A percentile compares a stretch with the other conserved stretches of the same genome.
phyloP scores from a whole-genome alignment of 2,329 filamentous ascomycete genomes.

The Purpureocillium lavendulum region DNA sequence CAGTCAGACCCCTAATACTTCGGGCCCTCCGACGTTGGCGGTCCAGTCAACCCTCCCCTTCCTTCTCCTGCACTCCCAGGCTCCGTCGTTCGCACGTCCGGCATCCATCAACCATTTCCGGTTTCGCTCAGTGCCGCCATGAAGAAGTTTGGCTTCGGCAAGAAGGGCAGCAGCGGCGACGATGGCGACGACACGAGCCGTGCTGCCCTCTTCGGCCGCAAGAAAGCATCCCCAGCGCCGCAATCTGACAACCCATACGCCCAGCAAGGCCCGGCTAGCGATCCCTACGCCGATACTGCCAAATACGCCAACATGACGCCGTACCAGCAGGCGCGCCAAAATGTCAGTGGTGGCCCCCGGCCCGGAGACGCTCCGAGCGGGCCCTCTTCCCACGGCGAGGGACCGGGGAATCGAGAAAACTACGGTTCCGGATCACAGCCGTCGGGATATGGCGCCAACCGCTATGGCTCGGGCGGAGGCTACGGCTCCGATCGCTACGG shows the following conservation, averaged over 20 bases:
- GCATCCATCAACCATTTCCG: not conserved
- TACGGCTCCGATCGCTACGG: constrained; percentile 48
- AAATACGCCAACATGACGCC: constrained; percentile 36
- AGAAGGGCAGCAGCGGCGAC: constrained; percentile 33
- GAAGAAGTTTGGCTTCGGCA: constrained; percentile 54
- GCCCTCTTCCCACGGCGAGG: constrained; percentile 5
- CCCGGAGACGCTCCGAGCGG: constrained; percentile 19
- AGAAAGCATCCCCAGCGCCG: constrained; percentile 39
- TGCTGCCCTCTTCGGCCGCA: constrained; percentile 44
- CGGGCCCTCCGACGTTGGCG: too few relatives aligned
- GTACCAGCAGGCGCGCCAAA: constrained; percentile 34
- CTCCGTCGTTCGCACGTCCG: not conserved
- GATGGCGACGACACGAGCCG: constrained; percentile 40
- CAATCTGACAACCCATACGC: constrained; percentile 50
- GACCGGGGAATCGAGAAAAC: constrained; percentile 5
- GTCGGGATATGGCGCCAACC: constrained; percentile 44
- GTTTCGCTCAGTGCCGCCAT: constrained; percentile 25
- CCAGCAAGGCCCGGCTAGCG: constrained; percentile 34
- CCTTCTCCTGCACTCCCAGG: not conserved
- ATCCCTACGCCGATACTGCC: constrained; percentile 44
- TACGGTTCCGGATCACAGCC: constrained; percentile 13
- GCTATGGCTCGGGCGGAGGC: constrained; percentile 40
- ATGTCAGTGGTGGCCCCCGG: constrained; percentile 20
- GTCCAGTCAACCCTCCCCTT: not conserved
- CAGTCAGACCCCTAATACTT: too few relatives aligned